Evolutionary conservation across 768 basidiomycete genomes (phyloP), one percentile per base, ranked within the genome.

Genomic region (Pulveroboletus frians): DNA sequence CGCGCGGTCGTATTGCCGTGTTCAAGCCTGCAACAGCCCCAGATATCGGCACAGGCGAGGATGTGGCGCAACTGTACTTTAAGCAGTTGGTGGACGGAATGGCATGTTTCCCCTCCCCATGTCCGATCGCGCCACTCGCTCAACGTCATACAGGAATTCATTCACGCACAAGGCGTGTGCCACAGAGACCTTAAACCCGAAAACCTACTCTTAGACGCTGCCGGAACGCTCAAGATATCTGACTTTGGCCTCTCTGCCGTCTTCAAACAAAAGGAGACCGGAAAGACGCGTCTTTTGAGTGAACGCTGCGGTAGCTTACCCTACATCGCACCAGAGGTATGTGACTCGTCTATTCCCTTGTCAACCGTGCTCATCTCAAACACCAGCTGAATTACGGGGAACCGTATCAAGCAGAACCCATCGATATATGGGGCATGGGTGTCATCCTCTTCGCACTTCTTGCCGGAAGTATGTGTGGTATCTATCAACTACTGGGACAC

Each of bases 131-230:
- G 31, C 34, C 42, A 43, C 43, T 30, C 50, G 32, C 18, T 29
- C 0, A 42, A 26, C 31, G 3, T 36, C 14, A 13, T 23, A 4
- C 46, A 95, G 92, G 73, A 76, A 27, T 95, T 88, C 67, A 85
- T 97, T 27, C 94, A 97, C 60, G 66, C 62, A 8, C 82, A 91
- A 70, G 96, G 96, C 3, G 87, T 99, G 17, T 94, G 91, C 59
- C 96, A 99, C 64, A 83, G 96, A 32, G 96, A 99, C 59, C 76
- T 99, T 47, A 99, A 99, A 63, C 96, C 96, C 0, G 96, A 99
- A 66, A 99, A 99, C 57, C 65, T 97, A 15, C 79, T 99, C 3
- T 78, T 99, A 0, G 86, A 92, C 51, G 80, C 78, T 0, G 80
- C 83, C 2, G 94, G 94, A 43, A 74, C 81, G 6, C 81, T 99